phyloP scores from a whole-genome alignment of 2,329 filamentous ascomycete species.

The Ophiostoma himal-ulmi region DNA sequence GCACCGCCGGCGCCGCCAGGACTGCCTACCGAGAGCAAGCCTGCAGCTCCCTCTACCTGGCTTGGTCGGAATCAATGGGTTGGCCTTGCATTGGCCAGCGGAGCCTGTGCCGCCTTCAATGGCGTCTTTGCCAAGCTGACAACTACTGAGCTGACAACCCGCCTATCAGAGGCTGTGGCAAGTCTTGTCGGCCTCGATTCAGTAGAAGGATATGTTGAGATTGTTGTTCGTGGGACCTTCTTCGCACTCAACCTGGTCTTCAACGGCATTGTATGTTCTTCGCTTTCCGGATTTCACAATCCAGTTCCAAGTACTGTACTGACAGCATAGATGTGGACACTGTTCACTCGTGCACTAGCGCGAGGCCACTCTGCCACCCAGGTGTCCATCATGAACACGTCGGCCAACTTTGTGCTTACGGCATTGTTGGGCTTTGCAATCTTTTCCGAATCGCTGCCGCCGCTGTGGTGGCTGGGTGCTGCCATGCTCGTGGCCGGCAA shows the following conservation, averaged over 20 bases:
- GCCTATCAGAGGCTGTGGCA: constrained; percentile 43
- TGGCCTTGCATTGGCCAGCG: constrained; percentile 64
- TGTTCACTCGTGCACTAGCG: constrained; percentile 74
- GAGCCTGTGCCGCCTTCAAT: constrained; percentile 73
- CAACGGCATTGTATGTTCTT: constrained; percentile 54
- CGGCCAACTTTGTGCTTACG: constrained; percentile 73
- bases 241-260: constrained; percentile 69
- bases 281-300: not conserved
- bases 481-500: constrained; percentile 67
- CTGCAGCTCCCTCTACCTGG: constrained; percentile 26
- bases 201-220: constrained; percentile 42
- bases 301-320: constrained; percentile 7
- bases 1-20: not conserved
- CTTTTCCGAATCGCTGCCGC: constrained; percentile 65
- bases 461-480: constrained; percentile 72
- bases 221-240: constrained; percentile 54
- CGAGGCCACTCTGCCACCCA: constrained; percentile 69
- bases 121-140: constrained; percentile 79
- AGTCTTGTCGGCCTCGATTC: constrained; percentile 39
- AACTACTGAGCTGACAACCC: constrained; percentile 50
- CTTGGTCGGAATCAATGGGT: constrained; percentile 50
- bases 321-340: constrained; percentile 64
- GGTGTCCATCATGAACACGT: constrained; percentile 76
- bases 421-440: constrained; percentile 64
- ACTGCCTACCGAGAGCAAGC: not conserved